Base-by-base conservation (phyloP, 2,329 filamentous ascomycete species). In the Colletotrichum horii region DNA sequence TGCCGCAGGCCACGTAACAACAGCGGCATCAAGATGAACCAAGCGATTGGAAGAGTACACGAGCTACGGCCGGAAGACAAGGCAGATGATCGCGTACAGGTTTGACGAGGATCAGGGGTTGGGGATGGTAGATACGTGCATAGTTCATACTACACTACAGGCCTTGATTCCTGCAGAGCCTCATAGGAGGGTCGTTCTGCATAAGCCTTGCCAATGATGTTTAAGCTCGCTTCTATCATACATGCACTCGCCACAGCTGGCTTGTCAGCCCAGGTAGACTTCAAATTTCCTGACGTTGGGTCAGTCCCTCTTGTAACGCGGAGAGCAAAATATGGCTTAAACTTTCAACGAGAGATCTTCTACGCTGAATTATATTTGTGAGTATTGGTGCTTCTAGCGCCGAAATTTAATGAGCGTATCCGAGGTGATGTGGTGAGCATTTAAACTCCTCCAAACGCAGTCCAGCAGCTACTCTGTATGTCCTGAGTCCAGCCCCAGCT, bases 361-460 rank as follows among this genome's bases (percentile, higher is more conserved):
- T 30, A 8, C 2, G 8, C 15, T 43, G 19, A 8, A 43, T 19
- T 43, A 16, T 43, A 38, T 19, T 2, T 3, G 4, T 38, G 36
- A 9, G 4, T 8, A 16, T 9, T 16, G 36, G 36, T 48, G 9
- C 1, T 6, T 2, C 9, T 48, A 48, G 38, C 5, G 4, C 19
- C 3, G 3, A 0, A 1, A 22, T 48, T 48, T 3, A 48, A 48
- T 3, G 43, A 48, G 43, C 43, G 43, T 22, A 6, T 48, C 0
- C 9, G 3, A n/a, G 9, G 0, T 6, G 11, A 2, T n/a, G 3
- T 2, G 0, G 19, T 48, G 5, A 12, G 19, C 5, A 3, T 7
- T 48, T 19, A 0, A 22, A n/a, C 43, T 48, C 19, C 4, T 22
- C 5, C 43, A 48, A 12, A 4, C 1, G 43, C 6, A 48, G 0